Conservation (phyloP, 169 alveolate genomes). For the Babesia bigemina region DNA sequence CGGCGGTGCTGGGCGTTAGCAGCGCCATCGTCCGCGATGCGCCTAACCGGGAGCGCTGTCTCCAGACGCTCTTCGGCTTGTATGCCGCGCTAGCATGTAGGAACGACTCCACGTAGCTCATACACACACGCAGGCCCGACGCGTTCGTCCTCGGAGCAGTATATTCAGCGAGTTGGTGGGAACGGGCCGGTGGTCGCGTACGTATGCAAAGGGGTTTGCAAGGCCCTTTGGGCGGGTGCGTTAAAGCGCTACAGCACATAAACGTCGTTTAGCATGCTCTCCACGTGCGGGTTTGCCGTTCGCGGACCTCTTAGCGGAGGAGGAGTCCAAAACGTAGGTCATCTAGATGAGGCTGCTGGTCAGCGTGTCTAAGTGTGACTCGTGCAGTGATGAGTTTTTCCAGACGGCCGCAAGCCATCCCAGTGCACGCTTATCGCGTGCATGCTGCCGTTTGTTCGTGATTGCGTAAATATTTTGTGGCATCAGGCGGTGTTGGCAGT, state of each 20-base stretch:
- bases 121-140: slow-evolving; percentile 18
- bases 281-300: slow-evolving; percentile 28
- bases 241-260: neutral
- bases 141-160: slow-evolving; percentile 17
- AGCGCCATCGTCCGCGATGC: slow-evolving; percentile 44
- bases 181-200: slow-evolving; percentile 42
- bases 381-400: too few species aligned
- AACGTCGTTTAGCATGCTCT: slow-evolving; percentile 50
- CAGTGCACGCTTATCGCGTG: too few species aligned
- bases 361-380: too few species aligned
- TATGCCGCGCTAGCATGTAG: slow-evolving; percentile 53
- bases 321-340: slow-evolving; percentile 52
- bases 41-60: slow-evolving; percentile 52
- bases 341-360: neutral
- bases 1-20: slow-evolving; percentile 22
- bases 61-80: slow-evolving; percentile 47
- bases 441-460: too few species aligned
- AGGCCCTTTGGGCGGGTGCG: slow-evolving; percentile 60
- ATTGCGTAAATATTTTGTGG: too few species aligned
- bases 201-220: slow-evolving; percentile 35
- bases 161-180: slow-evolving; percentile 16
- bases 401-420: too few species aligned
- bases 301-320: slow-evolving; percentile 58
- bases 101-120: neutral
- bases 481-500: too few species aligned